Percentiles rank a stretch among this genome's conserved stretches.
phyloP scores from a whole-genome alignment of 164 flowering plant genomes.

The Stephania yunnanensis region DNA sequence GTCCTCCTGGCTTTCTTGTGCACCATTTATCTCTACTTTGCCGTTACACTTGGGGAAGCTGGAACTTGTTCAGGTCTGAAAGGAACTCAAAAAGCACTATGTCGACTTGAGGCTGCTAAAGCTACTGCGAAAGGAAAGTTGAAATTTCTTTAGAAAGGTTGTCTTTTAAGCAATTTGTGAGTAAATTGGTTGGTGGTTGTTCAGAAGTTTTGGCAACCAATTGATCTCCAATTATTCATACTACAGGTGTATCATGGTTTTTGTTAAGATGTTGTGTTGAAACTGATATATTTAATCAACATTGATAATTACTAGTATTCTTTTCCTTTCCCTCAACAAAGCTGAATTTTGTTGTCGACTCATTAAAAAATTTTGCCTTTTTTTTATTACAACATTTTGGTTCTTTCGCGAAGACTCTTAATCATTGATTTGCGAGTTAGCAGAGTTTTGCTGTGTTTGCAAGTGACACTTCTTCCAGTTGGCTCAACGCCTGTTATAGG shows the following conservation, averaged over 20 bases:
- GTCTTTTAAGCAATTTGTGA: background rate
- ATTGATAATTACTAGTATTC: too few species aligned
- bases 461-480: too few species aligned
- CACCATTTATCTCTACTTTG: slow-evolving; percentile 72
- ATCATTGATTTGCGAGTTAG: too few species aligned
- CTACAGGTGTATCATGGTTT: background rate
- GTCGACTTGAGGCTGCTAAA: slow-evolving; percentile 45
- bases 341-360: too few species aligned
- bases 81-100: slow-evolving; percentile 41
- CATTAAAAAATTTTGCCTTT: too few species aligned
- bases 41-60: slow-evolving; percentile 53
- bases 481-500: too few species aligned
- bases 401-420: too few species aligned
- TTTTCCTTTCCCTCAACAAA: too few species aligned
- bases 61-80: slow-evolving; percentile 47
- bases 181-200: slow-evolving; percentile 4
- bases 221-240: slow-evolving; percentile 8
- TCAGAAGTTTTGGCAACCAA: slow-evolving; percentile 2
- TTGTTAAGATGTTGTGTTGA: too few species aligned
- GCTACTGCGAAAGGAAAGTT: slow-evolving; percentile 36
- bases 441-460: too few species aligned
- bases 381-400: too few species aligned
- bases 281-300: too few species aligned
- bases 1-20: slow-evolving; percentile 54
- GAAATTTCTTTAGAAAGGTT: slow-evolving; percentile 34